phyloP scores from a whole-genome alignment of 2,329 filamentous ascomycete species.

The Fusarium sacchari region DNA sequence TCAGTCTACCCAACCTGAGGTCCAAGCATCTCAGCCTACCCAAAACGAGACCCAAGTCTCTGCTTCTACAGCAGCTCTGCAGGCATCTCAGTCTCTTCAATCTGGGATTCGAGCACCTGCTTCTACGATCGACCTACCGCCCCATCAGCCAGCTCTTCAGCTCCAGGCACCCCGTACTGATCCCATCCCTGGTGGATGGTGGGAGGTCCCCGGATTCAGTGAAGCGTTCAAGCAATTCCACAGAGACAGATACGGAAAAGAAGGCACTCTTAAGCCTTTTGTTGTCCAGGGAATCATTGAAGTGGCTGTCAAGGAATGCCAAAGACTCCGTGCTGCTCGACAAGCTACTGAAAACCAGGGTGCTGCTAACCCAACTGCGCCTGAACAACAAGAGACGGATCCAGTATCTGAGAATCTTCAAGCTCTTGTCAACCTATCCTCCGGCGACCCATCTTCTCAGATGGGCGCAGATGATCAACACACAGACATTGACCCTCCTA shows the following conservation, averaged over 20 bases:
- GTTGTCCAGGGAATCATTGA: background rate
- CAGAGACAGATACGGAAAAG: background rate
- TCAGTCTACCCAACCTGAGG: background rate
- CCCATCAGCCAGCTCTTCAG: background rate
- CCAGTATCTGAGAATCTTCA: background rate
- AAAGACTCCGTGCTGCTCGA: background rate
- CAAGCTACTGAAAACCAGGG: background rate
- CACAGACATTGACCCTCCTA: background rate
- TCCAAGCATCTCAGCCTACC: background rate
- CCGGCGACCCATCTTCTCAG: background rate
- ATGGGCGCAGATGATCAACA: background rate
- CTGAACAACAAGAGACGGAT: background rate
- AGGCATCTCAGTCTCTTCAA: background rate
- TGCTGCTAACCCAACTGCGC: background rate
- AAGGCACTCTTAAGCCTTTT: background rate
- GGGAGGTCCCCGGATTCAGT: background rate
- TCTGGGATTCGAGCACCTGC: background rate
- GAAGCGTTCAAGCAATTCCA: background rate
- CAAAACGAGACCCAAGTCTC: background rate
- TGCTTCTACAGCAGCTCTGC: background rate
- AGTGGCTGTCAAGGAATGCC: background rate
- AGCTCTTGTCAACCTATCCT: background rate
- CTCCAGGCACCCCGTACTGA: background rate
- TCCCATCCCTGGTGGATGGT: background rate
- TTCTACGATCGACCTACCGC: background rate